phyloP scores from a whole-genome alignment of 2,329 filamentous ascomycete genomes.

The Pseudogymnoascus sp. region DNA sequence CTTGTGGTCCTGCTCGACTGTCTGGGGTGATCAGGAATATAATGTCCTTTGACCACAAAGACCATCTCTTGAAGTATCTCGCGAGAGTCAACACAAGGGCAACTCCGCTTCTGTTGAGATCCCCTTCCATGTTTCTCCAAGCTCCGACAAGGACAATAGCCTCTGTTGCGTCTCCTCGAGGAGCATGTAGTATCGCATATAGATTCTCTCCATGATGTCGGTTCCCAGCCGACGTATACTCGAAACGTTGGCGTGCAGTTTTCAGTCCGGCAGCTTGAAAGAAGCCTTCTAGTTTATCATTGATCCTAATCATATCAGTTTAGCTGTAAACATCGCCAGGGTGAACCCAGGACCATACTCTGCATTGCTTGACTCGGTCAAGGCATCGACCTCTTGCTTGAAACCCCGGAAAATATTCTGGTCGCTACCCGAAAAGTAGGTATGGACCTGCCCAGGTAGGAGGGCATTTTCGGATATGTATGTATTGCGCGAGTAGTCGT shows the following conservation, averaged over 20 bases:
- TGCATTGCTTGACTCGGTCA: constrained; percentile 47
- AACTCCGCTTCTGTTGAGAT: constrained; percentile 80
- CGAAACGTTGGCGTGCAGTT: constrained; percentile 79
- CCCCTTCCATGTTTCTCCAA: constrained; percentile 73
- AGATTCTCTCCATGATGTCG: constrained; percentile 76
- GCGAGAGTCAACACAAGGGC: constrained; percentile 79
- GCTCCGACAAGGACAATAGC: constrained; percentile 88
- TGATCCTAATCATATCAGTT: constrained; percentile 41
- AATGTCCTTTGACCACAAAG: constrained; percentile 97
- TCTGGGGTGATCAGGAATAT: constrained; percentile 86
- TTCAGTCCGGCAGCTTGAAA: constrained; percentile 76
- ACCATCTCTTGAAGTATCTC: constrained; percentile 96
- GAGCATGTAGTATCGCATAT: constrained; percentile 88
- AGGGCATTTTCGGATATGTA: constrained; percentile 98
- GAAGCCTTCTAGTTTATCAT: constrained; percentile 66
- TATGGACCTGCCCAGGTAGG: constrained; percentile 91
- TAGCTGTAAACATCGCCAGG: constrained; percentile 29
- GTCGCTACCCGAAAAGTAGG: constrained; percentile 94
- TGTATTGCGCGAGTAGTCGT: constrained; percentile 84
- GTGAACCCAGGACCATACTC: constrained; percentile 36
- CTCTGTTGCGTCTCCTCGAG: constrained; percentile 91
- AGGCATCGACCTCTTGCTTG: constrained; percentile 67
- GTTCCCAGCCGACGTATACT: constrained; percentile 71
- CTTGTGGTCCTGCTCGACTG: constrained; percentile 82
- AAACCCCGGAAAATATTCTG: constrained; percentile 92